phyloP scores from a whole-genome alignment of 2,329 filamentous ascomycete species.

The Aspergillus bombycis region DNA sequence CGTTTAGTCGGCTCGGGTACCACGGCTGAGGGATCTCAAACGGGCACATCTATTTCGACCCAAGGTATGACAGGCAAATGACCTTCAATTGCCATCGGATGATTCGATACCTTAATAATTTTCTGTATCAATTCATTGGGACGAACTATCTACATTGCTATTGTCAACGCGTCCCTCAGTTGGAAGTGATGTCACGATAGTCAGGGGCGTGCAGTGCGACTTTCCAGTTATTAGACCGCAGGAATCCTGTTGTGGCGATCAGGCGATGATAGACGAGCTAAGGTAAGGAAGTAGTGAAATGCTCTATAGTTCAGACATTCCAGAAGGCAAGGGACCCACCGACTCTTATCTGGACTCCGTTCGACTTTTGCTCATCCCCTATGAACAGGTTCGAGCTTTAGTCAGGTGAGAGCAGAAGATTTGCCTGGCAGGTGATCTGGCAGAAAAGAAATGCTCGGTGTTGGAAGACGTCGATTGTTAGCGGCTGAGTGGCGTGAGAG shows the following conservation, averaged over 20 bases:
- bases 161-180: background rate
- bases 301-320: background rate
- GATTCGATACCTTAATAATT: background rate
- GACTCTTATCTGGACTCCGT: slow-evolving; percentile 1
- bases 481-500: background rate
- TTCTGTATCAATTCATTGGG: background rate
- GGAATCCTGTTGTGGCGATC: background rate
- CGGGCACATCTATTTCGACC: background rate
- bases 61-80: background rate
- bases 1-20: background rate
- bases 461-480: background rate
- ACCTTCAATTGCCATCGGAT: background rate
- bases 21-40: background rate
- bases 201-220: background rate
- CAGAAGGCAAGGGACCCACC: slow-evolving; percentile 4
- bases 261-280: background rate
- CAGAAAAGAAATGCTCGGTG: background rate
- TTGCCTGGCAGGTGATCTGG: background rate
- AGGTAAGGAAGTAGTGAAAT: background rate
- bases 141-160: background rate
- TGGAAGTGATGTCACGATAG: slow-evolving; percentile 3
- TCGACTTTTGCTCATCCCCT: background rate
- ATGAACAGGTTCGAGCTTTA: background rate
- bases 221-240: background rate
- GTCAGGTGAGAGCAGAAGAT: background rate